Percentiles rank a stretch among this genome's conserved stretches.
phyloP scores from a whole-genome alignment of 257 asterid species.

The Avicennia marina region DNA sequence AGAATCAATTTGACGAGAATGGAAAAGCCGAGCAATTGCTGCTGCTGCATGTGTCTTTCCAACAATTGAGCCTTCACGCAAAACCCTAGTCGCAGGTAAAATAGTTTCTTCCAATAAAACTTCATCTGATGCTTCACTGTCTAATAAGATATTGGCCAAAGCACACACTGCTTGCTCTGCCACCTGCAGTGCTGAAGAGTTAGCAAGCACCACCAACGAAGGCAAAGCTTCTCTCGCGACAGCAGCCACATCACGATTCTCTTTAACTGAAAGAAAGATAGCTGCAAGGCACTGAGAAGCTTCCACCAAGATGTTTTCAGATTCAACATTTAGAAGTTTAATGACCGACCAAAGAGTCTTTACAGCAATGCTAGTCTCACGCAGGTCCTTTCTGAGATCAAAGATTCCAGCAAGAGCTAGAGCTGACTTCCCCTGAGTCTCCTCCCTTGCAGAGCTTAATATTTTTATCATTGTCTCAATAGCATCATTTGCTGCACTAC shows the following conservation, averaged over 20 bases:
- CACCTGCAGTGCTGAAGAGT: constrained; percentile 64
- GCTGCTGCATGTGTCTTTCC: constrained; percentile 94
- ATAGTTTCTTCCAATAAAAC: constrained; percentile 72
- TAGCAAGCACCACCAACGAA: constrained; percentile 69
- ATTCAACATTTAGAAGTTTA: constrained; percentile 66
- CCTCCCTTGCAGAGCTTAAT: constrained; percentile 72
- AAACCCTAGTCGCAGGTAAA: constrained; percentile 75
- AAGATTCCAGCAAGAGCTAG: constrained; percentile 87
- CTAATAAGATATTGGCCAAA: constrained; percentile 88
- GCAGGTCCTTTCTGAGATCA: constrained; percentile 82
- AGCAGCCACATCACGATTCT: constrained; percentile 80
- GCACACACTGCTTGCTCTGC: constrained; percentile 98
- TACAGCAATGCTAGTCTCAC: constrained; percentile 72
- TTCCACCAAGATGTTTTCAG: constrained; percentile 64
- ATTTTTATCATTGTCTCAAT: constrained; percentile 89
- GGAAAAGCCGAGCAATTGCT: constrained; percentile 87
- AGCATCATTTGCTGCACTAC: constrained; percentile 98
- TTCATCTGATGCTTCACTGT: constrained; percentile 70
- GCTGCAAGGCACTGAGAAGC: constrained; percentile 82
- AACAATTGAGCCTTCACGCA: constrained; percentile 69
- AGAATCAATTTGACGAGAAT: constrained; percentile 61
- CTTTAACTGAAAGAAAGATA: constrained; percentile 80
- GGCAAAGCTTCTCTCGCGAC: constrained; percentile 76
- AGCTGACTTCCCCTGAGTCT: constrained; percentile 91
- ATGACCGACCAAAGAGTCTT: constrained; percentile 59